Base-by-base conservation (phyloP, 345 rosid species). In the Cardiospermum halicacabum region DNA sequence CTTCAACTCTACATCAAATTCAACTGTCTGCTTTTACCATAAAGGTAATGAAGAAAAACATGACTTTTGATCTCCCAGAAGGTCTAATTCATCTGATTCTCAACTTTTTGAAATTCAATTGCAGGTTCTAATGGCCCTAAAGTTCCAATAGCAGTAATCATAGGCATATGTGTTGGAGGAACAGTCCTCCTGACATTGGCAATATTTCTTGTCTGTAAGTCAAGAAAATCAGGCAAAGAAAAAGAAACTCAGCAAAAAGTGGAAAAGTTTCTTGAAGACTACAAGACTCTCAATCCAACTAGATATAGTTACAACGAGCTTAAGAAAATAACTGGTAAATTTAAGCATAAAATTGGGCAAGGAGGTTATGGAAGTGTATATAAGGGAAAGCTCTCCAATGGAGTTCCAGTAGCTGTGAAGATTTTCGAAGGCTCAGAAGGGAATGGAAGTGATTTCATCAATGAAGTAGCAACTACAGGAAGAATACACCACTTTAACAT, bases 361-460 rank as follows among this genome's bases (percentile, higher is more conserved):
- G 56, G 56, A 51, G 56, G 56, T 1, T 51, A 51, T 51, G 56
- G 56, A 51, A 51, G 56, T 24, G 56, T 51, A 10, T 51, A 51
- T 25, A 51, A 51, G 25, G 56, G 56, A 51, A 51, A 51, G 25
- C 30, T 51, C 30, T 25, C 56, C 30, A 51, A 51, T 11, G 56
- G 56, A 51, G 25, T 51, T 11, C 56, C 30, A 7, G 56, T 51
- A 3, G 56, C 56, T 2, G 56, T 24, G 5, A 51, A 51, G 30
- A 4, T 51, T 24, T 51, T 51, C 3, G 16, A 25, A 10, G 8
- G n/a, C 3, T 51, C 30, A 11, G n/a, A 51, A 11, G 56, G 56
- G 3, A 19, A 51, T 51, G 56, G 30, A 51, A 5, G 25, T 0
- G 56, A 51, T 2, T 51, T 51, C 30, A 51, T 51, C 56, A 51